Evolutionary conservation across 371 early-diverging fungal species (phyloP), one percentile per base, ranked within the genome.

Genomic region (Smittium culicis): DNA sequence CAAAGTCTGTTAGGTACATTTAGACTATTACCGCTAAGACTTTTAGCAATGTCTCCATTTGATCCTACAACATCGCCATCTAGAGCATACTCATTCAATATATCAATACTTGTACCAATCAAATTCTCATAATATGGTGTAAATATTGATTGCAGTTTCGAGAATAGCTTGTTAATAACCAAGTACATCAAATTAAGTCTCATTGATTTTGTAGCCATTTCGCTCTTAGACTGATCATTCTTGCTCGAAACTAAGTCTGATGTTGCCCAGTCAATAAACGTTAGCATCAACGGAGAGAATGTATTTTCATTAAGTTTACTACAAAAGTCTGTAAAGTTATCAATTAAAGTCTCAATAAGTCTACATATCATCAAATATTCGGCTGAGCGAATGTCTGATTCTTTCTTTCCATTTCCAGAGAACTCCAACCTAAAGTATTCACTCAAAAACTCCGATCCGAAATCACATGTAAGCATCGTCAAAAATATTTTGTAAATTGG

Each of bases 281-380:
- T 89, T 70, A 92, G 81, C 82, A 89, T 94, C 73, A 96, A 70
- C 5, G 95, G 95, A 72, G 88, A 89, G 89, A 97, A 97, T 66
- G 89, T 76, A 1, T 85, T 86, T 74, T 96, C 98, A 77, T 92
- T 94, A 71, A 95, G 77, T 80, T 90, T 90, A 83, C 93, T 83
- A 8, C 91, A 88, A 64, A 93, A 70, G 63, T 85, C 82, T 76
- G 90, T 73, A 71, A 94, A 90, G 11, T 91, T 83, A 14, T 79
- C 73, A 34, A 94, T 81, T 34, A 87, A n/a, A 77, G 0, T 83
- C 69, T 28, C 78, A 74, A 76, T 94, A 94, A 20, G 91, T 76
- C 3, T 71, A 77, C 35, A 80, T 81, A 20, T 88, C 70, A 8
- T 66, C 29, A 60, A 62, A 3, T 57, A n/a, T 57, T 57, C 27